These are phyloP conservation scores for Bretschneidera sinensis DNA, from an alignment of 345 rosid species.

Conservation along the genomic window DNA sequence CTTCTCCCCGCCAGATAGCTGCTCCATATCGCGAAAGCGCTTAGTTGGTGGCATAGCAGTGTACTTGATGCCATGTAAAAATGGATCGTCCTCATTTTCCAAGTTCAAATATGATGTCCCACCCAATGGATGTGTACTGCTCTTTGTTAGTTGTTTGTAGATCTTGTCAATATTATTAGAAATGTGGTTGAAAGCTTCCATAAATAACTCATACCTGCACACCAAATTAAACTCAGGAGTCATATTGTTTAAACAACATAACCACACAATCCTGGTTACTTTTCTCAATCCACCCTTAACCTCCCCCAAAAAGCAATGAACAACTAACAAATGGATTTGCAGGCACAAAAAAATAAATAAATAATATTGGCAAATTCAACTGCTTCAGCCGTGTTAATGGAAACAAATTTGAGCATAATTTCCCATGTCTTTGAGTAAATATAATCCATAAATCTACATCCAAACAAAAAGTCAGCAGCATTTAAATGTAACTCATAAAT, in stretches of 20 bases:
- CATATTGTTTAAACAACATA: not conserved
- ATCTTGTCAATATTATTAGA: slow-evolving; percentile 75
- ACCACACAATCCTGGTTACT: too few species aligned
- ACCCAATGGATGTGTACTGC: slow-evolving; percentile 83
- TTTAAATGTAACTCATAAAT: too few species aligned
- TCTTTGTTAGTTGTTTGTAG: slow-evolving; percentile 88
- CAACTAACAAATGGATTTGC: too few species aligned
- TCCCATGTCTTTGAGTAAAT: too few species aligned
- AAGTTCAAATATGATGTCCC: slow-evolving; percentile 91
- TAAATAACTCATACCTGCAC: slow-evolving; percentile 74
- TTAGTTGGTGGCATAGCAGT: slow-evolving; percentile 99
- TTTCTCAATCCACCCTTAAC: too few species aligned
- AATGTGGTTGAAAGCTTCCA: slow-evolving; percentile 93
- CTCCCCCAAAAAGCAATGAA: too few species aligned
- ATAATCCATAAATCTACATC: not conserved
- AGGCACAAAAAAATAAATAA: too few species aligned
- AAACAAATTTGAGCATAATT: not conserved
- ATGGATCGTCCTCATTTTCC: slow-evolving; percentile 97
- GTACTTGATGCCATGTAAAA: slow-evolving; percentile 83
- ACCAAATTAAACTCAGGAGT: slow-evolving; percentile 22
- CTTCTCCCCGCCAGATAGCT: slow-evolving; percentile 97
- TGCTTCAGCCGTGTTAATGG: not conserved
- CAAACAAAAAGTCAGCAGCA: not conserved
- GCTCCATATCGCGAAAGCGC: slow-evolving; percentile 99
- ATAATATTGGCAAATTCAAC: too few species aligned